phyloP scores from a whole-genome alignment of 2,329 filamentous ascomycete species.

The Beauveria bassiana region DNA sequence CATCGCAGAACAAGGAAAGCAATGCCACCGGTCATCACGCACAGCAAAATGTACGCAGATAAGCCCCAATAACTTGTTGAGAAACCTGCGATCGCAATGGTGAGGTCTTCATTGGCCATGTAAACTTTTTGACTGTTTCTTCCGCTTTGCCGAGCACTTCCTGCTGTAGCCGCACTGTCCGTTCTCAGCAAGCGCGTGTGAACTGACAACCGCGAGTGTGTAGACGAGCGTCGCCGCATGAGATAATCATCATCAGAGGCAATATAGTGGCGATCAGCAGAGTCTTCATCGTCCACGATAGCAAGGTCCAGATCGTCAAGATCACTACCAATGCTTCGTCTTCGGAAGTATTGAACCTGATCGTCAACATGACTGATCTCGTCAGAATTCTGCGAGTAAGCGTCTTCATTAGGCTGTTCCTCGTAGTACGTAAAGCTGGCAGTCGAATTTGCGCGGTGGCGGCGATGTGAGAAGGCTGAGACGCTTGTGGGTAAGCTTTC shows the following conservation, averaged over 20 bases:
- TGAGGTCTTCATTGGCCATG: conserved; percentile 87
- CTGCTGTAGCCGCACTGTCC: conserved; percentile 62
- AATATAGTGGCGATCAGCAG: conserved; percentile 33
- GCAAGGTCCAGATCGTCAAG: conserved; percentile 32
- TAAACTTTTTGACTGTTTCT: conserved; percentile 84
- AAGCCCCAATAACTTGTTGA: conserved; percentile 66
- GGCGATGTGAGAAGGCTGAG: conserved; percentile 83
- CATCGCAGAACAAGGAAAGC: conserved; percentile 82
- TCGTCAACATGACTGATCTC: conserved; percentile 12
- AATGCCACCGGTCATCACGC: conserved; percentile 64
- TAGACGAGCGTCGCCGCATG: conserved; percentile 56
- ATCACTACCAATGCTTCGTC: conserved; percentile 27
- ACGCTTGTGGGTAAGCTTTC: conserved; percentile 94
- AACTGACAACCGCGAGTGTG: conserved; percentile 46
- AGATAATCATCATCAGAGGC: conserved; percentile 37
- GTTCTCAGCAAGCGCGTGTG: conserved; percentile 61
- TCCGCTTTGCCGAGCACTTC: conserved; percentile 53
- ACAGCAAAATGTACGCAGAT: conserved; percentile 61
- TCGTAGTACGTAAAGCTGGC: conserved; percentile 88
- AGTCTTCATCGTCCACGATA: conserved; percentile 32
- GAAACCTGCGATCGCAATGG: conserved; percentile 88
- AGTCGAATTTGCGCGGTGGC: conserved; percentile 72
- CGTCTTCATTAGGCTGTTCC: conserved; percentile 54
- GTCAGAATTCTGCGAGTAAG: conserved; percentile 25
- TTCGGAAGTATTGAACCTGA: conserved; percentile 13